phyloP scores from a whole-genome alignment of 805 yeast species.

The Candida nanaspora region DNA sequence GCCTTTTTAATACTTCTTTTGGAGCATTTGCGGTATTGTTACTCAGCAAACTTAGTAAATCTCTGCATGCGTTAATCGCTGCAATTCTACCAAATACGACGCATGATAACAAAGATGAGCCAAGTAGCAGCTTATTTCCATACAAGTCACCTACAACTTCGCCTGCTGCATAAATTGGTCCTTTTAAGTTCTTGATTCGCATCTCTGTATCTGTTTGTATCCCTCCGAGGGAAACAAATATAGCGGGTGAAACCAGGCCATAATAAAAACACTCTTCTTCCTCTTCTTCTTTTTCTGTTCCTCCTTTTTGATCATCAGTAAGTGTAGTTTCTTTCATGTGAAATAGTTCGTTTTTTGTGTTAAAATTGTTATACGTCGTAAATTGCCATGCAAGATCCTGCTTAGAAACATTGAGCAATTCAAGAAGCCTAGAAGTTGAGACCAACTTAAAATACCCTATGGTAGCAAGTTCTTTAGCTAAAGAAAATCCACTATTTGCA shows the following conservation, averaged over 20 bases:
- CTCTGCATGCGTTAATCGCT: conserved; percentile 31
- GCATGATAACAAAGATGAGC: conserved; percentile 51
- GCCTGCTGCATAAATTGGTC: conserved; percentile 55
- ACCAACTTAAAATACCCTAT: background rate
- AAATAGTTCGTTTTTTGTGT: background rate
- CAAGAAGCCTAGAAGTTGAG: background rate
- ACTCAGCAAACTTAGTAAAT: conserved; percentile 13
- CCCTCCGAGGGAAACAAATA: conserved; percentile 44
- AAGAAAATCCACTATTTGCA: background rate
- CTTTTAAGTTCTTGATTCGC: conserved; percentile 20
- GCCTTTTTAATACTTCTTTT: background rate
- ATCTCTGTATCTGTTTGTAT: conserved; percentile 38
- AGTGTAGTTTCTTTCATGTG: conserved; percentile 1
- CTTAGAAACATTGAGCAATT: background rate
- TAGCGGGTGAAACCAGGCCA: conserved; percentile 5
- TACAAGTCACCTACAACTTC: conserved; percentile 67
- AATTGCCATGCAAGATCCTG: background rate
- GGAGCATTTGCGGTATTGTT: background rate
- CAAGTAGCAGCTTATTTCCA: conserved; percentile 56
- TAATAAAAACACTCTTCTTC: conserved; percentile 1
- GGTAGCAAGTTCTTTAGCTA: background rate
- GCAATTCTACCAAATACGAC: conserved; percentile 54
- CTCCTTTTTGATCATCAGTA: too few species aligned
- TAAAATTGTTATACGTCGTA: background rate
- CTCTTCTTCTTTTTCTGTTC: too few species aligned